phyloP scores from a whole-genome alignment of 495 filamentous ascomycete genomes.

The Choiromyces venosus region DNA sequence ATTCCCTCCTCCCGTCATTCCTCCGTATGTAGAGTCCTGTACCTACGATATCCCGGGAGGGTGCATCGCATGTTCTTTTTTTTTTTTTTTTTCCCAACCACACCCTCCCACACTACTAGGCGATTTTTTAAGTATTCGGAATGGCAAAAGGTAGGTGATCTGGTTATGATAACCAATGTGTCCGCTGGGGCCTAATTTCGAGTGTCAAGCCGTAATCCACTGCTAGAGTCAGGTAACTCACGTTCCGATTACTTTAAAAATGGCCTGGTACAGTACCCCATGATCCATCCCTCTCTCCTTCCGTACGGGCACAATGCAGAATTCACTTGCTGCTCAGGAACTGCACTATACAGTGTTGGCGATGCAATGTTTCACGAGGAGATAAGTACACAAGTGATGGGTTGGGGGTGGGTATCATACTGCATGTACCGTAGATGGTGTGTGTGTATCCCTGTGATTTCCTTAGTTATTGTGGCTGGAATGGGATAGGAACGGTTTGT shows the following conservation, averaged over 20 bases:
- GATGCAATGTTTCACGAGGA: constrained; percentile 1
- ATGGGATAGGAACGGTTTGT: neutral
- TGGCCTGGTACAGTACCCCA: no score
- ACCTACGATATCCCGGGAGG: neutral
- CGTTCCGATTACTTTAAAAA: no score
- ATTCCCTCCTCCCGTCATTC: neutral
- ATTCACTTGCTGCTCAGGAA: neutral
- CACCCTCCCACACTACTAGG: neutral
- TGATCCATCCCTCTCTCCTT: neutral
- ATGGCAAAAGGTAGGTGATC: no score
- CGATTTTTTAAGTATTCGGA: no score
- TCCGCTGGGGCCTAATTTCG: no score
- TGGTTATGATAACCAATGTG: no score
- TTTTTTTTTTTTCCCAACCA: neutral
- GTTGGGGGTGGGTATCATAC: neutral
- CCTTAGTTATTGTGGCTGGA: neutral
- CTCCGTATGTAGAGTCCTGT: neutral
- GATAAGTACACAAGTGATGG: neutral
- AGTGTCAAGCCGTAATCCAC: no score
- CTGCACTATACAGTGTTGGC: neutral
- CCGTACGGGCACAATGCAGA: neutral
- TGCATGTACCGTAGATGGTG: neutral
- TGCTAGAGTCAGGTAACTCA: no score
- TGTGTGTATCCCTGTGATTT: neutral
- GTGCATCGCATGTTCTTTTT: neutral